Base-by-base conservation (phyloP, 352 stramenopile species). In the Pythium utonaiense region DNA sequence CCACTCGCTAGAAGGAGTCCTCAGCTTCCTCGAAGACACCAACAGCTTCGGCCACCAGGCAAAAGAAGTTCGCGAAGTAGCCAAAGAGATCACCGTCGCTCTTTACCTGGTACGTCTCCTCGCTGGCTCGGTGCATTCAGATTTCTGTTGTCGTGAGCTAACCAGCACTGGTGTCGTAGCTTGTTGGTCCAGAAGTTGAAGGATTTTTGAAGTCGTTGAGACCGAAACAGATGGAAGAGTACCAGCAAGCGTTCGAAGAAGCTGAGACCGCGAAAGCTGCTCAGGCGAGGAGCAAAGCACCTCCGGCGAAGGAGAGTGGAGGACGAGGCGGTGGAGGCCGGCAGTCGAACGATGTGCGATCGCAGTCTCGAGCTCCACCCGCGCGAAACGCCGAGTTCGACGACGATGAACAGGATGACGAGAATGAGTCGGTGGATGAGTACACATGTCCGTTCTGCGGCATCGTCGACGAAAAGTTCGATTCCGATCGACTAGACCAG, bases 401-500 rank as follows among this genome's bases (percentile, higher is more conserved):
- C 13, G 73, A 82, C n/a, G 62, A 66, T n/a, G 64, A 69, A n/a
- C 61, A 80, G 4, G 81, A 86, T n/a, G 81, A 83, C n/a, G 79
- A 86, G 13, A 70, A 89, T 13, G 83, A 77, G 57, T 91, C 79
- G 0, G 77, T 91, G 27, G 79, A 91, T 48, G 82, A 93, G 64
- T 91, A 86, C 64, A 97, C 89, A 0, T 98, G 91, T 66, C 90
- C 93, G 25, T 98, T 97, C 62, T 98, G 91, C 56, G 86, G 86
- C 30, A 69, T 93, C 33, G 77, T 92, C 42, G 86, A 97, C 63
- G 75, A 89, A 16, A 75, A 76, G 13, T 98, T 96, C 44, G 92
- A 93, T 57, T 91, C 91, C 16, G 88, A 97, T 40, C 77, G 74
- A 4, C 65, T 98, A 21, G 91, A 97, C 64, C 81, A 96, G 66